A percentile compares a stretch with the other conserved stretches of the same genome.
phyloP scores from a whole-genome alignment of 345 rosid genomes.

The Toxicodendron radicans region DNA sequence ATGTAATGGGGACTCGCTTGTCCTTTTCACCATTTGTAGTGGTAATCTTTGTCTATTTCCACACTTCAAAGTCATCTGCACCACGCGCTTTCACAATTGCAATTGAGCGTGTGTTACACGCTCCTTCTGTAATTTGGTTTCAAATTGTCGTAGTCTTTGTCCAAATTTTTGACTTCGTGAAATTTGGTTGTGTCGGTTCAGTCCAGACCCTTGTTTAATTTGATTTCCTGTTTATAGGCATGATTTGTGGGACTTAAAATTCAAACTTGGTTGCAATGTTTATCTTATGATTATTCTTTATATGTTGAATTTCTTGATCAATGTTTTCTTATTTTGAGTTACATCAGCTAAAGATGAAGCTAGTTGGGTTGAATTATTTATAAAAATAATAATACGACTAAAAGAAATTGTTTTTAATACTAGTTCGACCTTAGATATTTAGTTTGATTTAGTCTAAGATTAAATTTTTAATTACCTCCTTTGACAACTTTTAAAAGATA shows the following conservation, averaged over 20 bases:
- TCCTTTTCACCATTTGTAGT: slow-evolving; percentile 15
- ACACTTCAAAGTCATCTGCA: not conserved
- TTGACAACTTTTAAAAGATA: no score
- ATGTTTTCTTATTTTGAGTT: no score
- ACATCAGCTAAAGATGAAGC: no score
- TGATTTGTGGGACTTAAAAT: slow-evolving; percentile 21
- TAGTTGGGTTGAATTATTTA: no score
- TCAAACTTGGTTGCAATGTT: not conserved
- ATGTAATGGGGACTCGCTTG: slow-evolving; percentile 7
- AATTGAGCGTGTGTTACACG: slow-evolving; percentile 6
- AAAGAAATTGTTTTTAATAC: not conserved
- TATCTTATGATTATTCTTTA: no score
- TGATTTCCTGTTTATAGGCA: slow-evolving; percentile 31
- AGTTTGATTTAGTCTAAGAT: no score
- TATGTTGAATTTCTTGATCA: no score
- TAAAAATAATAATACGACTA: no score
- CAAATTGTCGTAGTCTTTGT: not conserved
- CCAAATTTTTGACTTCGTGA: slow-evolving; percentile 14
- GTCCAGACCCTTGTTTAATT: not conserved
- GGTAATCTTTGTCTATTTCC: slow-evolving; percentile 25
- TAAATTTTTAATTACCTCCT: no score
- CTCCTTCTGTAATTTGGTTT: not conserved
- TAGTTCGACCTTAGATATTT: no score
- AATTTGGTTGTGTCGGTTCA: not conserved
- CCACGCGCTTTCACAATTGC: slow-evolving; percentile 4